Conservation (phyloP, 1,284 basidiomycete genomes). For the Ustilago trichophora region DNA sequence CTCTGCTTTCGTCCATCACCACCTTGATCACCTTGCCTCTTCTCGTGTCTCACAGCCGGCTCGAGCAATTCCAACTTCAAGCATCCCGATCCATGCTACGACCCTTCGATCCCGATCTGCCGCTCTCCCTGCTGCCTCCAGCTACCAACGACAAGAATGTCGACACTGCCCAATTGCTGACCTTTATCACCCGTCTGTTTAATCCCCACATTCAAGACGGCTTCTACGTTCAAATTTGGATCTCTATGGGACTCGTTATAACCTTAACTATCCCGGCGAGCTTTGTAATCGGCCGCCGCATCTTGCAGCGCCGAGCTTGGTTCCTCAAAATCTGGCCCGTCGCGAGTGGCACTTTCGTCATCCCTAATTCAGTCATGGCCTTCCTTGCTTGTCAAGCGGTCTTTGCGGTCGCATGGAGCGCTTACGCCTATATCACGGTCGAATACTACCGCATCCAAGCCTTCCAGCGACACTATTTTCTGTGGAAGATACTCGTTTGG, state of each 20-base stretch:
- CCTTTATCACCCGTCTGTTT: conserved; percentile 14
- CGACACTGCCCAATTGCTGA: conserved; percentile 5
- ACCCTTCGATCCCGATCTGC: conserved; percentile 19
- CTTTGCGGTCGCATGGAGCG: conserved; percentile 17
- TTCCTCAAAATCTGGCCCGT: conserved; percentile 32
- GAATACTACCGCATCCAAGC: conserved; percentile 8
- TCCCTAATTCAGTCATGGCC: conserved; percentile 28
- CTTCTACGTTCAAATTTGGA: conserved; percentile 9
- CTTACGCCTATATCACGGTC: conserved; percentile 7
- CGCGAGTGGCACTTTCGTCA: conserved; percentile 24
- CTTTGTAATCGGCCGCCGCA: conserved; percentile 13
- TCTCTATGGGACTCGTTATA: conserved; percentile 1
- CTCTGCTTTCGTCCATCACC: too few species aligned
- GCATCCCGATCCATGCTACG: conserved; percentile 18
- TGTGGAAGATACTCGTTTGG: conserved; percentile 15
- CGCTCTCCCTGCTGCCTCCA: conserved; percentile 11
- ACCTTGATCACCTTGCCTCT: too few species aligned
- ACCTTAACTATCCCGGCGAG: neutral
- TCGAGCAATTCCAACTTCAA: too few species aligned
- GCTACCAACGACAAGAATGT: conserved; percentile 3
- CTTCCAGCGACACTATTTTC: conserved; percentile 7
- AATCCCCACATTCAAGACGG: conserved; percentile 3
- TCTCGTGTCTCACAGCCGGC: too few species aligned
- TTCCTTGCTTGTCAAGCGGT: conserved; percentile 12
- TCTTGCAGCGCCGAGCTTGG: conserved; percentile 21